Evolutionary conservation across 106 monocot species (phyloP).

Genomic region (Dendrobium huoshanense): DNA sequence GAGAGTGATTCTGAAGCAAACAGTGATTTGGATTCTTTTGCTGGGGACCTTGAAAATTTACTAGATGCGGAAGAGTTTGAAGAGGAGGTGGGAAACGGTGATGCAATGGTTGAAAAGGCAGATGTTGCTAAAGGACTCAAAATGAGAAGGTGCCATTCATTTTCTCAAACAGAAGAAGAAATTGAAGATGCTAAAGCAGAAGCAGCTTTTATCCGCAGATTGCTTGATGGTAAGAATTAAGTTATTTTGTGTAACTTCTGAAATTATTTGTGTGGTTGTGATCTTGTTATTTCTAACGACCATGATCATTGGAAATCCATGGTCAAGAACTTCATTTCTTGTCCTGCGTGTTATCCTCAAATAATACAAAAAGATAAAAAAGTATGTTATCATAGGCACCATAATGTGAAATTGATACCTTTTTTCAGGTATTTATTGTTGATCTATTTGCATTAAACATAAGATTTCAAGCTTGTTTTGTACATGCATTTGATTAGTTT

Average conservation of each 20-base stretch:
- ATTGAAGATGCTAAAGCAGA: constrained; percentile 86
- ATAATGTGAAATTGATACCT: not conserved
- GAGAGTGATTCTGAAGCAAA: constrained; percentile 81
- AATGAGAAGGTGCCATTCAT: constrained; percentile 78
- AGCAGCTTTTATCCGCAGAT: constrained; percentile 49
- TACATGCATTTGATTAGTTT: not conserved
- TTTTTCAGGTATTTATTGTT: not conserved
- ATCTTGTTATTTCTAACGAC: not conserved
- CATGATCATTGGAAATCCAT: not conserved
- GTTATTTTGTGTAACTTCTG: not conserved
- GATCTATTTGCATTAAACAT: not conserved
- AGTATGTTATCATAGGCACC: not conserved
- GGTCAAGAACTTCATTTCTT: not conserved
- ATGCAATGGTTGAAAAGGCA: constrained; percentile 46
- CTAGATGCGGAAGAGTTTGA: constrained; percentile 94
- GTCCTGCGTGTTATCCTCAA: not conserved
- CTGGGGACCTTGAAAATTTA: constrained; percentile 98
- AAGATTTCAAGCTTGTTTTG: not conserved
- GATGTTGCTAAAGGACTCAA: constrained; percentile 78
- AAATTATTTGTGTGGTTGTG: not conserved
- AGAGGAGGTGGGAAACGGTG: constrained; percentile 47
- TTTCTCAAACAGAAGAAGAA: constrained; percentile 76
- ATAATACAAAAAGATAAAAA: not conserved
- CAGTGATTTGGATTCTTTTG: constrained; percentile 99
- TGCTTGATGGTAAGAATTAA: constrained; percentile 65